These are phyloP conservation scores for Zygosaccharomyces pseudorouxii DNA, from an alignment of 805 yeast species.

Conservation along the genomic window DNA sequence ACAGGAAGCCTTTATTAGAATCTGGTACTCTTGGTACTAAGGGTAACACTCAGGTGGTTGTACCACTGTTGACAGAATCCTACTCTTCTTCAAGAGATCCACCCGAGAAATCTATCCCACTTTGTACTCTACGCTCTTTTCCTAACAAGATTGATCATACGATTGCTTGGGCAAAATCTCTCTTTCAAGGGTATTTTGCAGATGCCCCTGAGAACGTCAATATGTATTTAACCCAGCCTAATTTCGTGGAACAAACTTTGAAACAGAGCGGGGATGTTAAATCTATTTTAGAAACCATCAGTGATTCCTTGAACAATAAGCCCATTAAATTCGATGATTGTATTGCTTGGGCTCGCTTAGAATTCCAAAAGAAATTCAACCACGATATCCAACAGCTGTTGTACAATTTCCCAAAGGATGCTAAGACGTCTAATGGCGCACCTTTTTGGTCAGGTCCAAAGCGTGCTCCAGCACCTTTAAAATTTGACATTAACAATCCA, in stretches of 20 bases:
- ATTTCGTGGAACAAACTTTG: constrained; percentile 84
- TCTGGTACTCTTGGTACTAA: constrained; percentile 98
- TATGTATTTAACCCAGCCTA: constrained; percentile 82
- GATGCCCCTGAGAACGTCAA: constrained; percentile 94
- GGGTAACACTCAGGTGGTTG: constrained; percentile 95
- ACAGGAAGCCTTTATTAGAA: constrained; percentile 84
- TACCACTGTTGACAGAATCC: constrained; percentile 91
- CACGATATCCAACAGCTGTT: constrained; percentile 86
- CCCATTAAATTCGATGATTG: constrained; percentile 92
- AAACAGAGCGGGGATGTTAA: constrained; percentile 91
- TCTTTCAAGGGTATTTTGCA: constrained; percentile 86
- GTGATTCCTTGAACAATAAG: constrained; percentile 68
- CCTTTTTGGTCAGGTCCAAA: constrained; percentile 98
- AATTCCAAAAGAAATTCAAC: constrained; percentile 79
- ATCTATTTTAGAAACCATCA: constrained; percentile 75
- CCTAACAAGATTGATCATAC: constrained; percentile 98
- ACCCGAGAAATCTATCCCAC: constrained; percentile 95
- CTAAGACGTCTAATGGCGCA: constrained; percentile 82
- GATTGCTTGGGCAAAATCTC: constrained; percentile 96
- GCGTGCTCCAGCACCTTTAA: constrained; percentile 87
- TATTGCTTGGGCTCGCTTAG: constrained; percentile 88
- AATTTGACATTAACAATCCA: constrained; percentile 65
- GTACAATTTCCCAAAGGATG: constrained; percentile 92
- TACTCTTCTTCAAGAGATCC: constrained; percentile 97
- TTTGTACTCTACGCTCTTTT: constrained; percentile 95